Evolutionary conservation across 1,284 basidiomycete species (phyloP).

Genomic region (Fomitopsis pinicola): DNA sequence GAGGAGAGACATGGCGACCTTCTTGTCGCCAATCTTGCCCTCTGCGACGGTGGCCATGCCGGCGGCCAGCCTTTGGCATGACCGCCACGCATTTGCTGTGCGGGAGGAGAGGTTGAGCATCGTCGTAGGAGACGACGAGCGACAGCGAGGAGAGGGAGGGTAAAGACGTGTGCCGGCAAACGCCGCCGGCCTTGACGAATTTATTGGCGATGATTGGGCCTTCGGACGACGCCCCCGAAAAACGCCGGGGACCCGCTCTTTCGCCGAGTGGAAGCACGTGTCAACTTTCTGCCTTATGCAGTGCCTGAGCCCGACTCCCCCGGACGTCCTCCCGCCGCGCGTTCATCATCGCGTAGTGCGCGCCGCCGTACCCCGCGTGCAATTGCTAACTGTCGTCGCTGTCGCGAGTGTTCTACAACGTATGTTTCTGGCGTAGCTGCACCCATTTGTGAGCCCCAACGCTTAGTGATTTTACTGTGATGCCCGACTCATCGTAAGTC

Average conservation of each 20-base stretch:
- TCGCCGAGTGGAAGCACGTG: conserved; percentile 2
- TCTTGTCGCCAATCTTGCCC: conserved; percentile 83
- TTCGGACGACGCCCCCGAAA: conserved; percentile 10
- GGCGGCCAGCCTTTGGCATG: conserved; percentile 54
- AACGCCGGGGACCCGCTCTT: conserved; percentile 7
- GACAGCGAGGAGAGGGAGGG: conserved; percentile 16
- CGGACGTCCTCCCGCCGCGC: not conserved
- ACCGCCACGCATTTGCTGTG: conserved; percentile 55
- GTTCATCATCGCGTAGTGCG: not conserved
- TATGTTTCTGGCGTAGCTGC: not conserved
- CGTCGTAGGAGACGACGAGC: conserved; percentile 34
- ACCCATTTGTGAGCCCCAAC: not conserved
- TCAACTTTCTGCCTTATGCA: not conserved
- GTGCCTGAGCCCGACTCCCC: not conserved
- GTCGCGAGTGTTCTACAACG: not conserved
- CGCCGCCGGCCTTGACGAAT: conserved; percentile 9
- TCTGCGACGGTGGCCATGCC: conserved; percentile 76
- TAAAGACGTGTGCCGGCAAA: conserved; percentile 12
- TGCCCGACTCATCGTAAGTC: not conserved
- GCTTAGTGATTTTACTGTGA: not conserved
- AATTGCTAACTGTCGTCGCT: not conserved
- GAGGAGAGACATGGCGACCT: conserved; percentile 88
- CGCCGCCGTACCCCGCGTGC: not conserved
- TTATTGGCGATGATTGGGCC: conserved; percentile 11
- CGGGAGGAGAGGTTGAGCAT: conserved; percentile 68